A percentile compares a stretch with the other conserved stretches of the same genome.
phyloP scores from a whole-genome alignment of 305 asterid genomes.

The Plantago lanceolata region DNA sequence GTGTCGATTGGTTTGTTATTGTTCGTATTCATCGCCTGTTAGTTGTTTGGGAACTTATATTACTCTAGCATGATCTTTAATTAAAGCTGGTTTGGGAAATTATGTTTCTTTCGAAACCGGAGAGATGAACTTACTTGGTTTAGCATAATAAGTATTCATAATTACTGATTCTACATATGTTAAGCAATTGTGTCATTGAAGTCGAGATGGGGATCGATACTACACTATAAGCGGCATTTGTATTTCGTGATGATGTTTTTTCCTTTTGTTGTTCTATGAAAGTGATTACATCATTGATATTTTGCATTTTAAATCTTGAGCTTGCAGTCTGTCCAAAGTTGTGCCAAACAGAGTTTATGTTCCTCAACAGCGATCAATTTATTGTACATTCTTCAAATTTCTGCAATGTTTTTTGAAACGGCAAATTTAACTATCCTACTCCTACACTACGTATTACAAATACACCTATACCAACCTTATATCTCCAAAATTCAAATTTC shows the following conservation, averaged over 20 bases:
- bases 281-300: neutral
- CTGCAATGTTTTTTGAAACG: no score
- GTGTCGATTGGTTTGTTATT: neutral
- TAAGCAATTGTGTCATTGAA: neutral
- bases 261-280: neutral
- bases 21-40: neutral
- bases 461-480: no score
- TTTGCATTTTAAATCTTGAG: neutral
- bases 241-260: neutral
- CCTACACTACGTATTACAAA: no score
- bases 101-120: no score
- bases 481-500: no score
- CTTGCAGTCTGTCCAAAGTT: no score
- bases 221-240: neutral
- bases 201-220: neutral
- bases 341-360: no score
- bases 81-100: no score
- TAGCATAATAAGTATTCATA: neutral
- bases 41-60: neutral
- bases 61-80: no score
- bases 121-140: neutral
- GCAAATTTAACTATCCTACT: no score
- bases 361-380: no score
- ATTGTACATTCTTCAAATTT: no score
- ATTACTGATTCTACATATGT: neutral